Evolutionary conservation across 2,329 filamentous ascomycete species (phyloP).

Genomic region (Lachnellula suecica): DNA sequence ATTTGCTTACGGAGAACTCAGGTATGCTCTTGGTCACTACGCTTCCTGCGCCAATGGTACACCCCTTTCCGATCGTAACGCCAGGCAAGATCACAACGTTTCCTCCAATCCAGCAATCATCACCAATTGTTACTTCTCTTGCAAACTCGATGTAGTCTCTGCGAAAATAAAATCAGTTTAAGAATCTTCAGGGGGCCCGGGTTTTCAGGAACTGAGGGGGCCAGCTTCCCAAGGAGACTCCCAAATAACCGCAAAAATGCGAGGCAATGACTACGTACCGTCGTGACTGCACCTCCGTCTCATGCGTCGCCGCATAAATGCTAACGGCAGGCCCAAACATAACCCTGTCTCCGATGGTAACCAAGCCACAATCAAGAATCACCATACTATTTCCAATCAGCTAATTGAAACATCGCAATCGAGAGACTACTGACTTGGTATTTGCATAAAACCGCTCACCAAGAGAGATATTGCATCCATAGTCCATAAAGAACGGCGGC

Average conservation of each 20-base stretch:
- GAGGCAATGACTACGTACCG: no score
- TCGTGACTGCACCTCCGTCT: slow-evolving; percentile 57
- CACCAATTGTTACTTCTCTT: slow-evolving; percentile 44
- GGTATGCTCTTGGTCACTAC: slow-evolving; percentile 51
- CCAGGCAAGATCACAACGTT: slow-evolving; percentile 49
- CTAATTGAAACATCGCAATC: not conserved
- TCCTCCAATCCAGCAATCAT: slow-evolving; percentile 56
- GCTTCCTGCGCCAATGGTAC: slow-evolving; percentile 49
- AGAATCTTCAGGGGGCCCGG: no score
- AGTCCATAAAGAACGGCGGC: slow-evolving; percentile 61
- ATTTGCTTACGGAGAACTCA: slow-evolving; percentile 47
- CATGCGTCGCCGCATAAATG: slow-evolving; percentile 71
- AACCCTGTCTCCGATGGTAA: slow-evolving; percentile 38
- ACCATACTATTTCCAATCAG: slow-evolving; percentile 4
- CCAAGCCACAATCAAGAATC: slow-evolving; percentile 69
- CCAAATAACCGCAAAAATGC: no score
- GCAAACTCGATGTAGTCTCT: slow-evolving; percentile 49
- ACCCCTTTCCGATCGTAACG: slow-evolving; percentile 51
- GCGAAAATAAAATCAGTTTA: no score
- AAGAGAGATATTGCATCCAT: slow-evolving; percentile 63
- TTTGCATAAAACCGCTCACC: slow-evolving; percentile 65
- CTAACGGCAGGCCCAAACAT: slow-evolving; percentile 68
- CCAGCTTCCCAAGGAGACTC: no score
- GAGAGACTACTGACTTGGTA: slow-evolving; percentile 42
- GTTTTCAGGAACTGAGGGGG: no score